phyloP scores from a whole-genome alignment of 495 filamentous ascomycete species.

The Diplogelasinospora grovesii region DNA sequence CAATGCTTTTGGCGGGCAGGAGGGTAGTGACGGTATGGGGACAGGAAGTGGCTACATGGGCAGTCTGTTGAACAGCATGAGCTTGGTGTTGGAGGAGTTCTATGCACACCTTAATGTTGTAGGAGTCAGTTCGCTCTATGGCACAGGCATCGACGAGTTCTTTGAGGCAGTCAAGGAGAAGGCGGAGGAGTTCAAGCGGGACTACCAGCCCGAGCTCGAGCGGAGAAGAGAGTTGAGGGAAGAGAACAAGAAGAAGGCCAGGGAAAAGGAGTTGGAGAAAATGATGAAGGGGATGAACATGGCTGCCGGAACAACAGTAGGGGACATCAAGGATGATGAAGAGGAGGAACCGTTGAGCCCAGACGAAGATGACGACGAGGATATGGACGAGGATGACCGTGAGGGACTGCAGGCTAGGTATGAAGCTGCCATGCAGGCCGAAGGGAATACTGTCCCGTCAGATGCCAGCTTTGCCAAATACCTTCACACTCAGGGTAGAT shows the following conservation, averaged over 20 bases:
- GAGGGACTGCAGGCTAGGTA: constrained; percentile 59
- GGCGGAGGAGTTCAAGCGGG: constrained; percentile 78
- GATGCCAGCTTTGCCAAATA: constrained; percentile 58
- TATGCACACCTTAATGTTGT: constrained; percentile 89
- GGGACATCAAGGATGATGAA: constrained; percentile 42
- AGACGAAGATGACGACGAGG: constrained; percentile 43
- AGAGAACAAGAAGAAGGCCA: constrained; percentile 56
- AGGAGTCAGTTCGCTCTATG: constrained; percentile 88
- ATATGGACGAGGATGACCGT: constrained; percentile 45
- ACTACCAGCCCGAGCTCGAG: constrained; percentile 91
- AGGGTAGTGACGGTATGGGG: constrained; percentile 55
- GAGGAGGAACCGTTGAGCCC: constrained; percentile 38
- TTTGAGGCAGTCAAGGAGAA: constrained; percentile 83
- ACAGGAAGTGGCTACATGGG: constrained; percentile 91
- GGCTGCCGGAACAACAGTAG: constrained; percentile 24
- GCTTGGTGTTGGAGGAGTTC: constrained; percentile 94
- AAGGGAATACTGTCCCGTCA: constrained; percentile 38
- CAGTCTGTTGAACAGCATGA: constrained; percentile 95
- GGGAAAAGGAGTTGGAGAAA: constrained; percentile 77
- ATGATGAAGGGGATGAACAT: constrained; percentile 94
- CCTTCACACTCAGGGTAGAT: constrained; percentile 37
- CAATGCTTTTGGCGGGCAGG: constrained; percentile 68
- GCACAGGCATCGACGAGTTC: constrained; percentile 85
- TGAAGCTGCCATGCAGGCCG: constrained; percentile 46
- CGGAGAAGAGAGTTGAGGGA: constrained; percentile 67